Evolutionary conservation across 2,329 filamentous ascomycete species (phyloP).

Genomic region (Phaeosphaeria sp.): DNA sequence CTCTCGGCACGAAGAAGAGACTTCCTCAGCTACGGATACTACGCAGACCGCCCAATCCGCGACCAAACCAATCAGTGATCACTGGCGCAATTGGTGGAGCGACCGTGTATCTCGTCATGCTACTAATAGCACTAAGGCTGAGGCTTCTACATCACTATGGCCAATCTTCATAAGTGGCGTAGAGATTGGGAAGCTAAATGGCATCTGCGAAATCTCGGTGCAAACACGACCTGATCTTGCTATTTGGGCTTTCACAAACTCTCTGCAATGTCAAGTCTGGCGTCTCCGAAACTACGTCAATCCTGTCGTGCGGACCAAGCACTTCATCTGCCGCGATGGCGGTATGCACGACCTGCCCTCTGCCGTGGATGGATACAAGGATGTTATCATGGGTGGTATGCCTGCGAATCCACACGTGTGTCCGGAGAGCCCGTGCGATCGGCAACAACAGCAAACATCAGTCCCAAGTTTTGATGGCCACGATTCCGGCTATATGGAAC

Average conservation of each 20-base stretch:
- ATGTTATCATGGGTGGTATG: slow-evolving; percentile 20
- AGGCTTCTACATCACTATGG: slow-evolving; percentile 45
- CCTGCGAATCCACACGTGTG: background rate
- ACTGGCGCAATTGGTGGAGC: slow-evolving; percentile 42
- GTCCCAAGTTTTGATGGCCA: slow-evolving; percentile 27
- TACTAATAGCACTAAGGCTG: background rate
- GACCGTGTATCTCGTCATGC: slow-evolving; percentile 10
- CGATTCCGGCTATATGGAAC: slow-evolving; percentile 17
- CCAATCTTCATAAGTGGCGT: slow-evolving; percentile 59
- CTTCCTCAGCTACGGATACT: background rate
- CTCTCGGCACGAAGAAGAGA: slow-evolving; percentile 39
- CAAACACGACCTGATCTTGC: slow-evolving; percentile 54
- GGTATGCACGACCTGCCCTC: slow-evolving; percentile 23
- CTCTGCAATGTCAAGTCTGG: slow-evolving; percentile 56
- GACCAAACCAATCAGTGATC: slow-evolving; percentile 23
- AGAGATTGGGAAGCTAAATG: slow-evolving; percentile 54
- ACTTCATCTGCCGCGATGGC: slow-evolving; percentile 33
- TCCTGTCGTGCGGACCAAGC: slow-evolving; percentile 7
- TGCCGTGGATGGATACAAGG: slow-evolving; percentile 14
- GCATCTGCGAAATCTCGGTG: slow-evolving; percentile 60
- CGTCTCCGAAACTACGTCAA: slow-evolving; percentile 48
- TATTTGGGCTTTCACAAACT: slow-evolving; percentile 60
- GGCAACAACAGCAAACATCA: slow-evolving; percentile 2
- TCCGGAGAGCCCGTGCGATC: background rate
- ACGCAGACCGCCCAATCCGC: background rate